Base-by-base conservation (phyloP, 1,284 basidiomycete species). In the Trametes polyzona region DNA sequence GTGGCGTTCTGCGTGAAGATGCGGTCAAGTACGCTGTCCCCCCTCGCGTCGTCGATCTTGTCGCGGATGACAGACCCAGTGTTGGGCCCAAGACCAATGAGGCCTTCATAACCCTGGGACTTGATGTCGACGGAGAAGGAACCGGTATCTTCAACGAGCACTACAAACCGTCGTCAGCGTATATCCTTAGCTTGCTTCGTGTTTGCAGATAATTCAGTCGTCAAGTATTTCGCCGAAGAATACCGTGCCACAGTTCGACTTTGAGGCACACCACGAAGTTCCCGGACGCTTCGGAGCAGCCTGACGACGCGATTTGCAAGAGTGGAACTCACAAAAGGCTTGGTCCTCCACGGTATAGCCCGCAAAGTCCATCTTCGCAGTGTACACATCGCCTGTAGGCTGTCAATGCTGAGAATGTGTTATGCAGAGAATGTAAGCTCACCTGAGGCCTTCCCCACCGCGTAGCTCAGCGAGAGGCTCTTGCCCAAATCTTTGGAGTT, bases 41-140 rank as follows among this genome's bases (percentile, higher is more conserved):
- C 88, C 7, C 76, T 68, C 47, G 71, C 58, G 33, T 76, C 74
- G 52, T 75, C 75, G 47, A 90, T 64, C 57, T 85, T 83, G 62
- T 84, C 77, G 47, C 77, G 78, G 58, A 92, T 83, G 36, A 81
- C 74, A 41, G 87, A 89, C 52, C 86, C 88, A 24, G 82, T 75
- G 72, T 89, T 90, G 17, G 88, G 88, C 26, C 89, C 90, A 12
- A 92, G 79, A 11, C 89, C 89, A 32, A 92, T 74, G 26, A 92
- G 82, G 40, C 89, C 89, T 57, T 84, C 78, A 63, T 84, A 89
- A 0, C 88, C 84, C 68, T 87, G 80, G 4, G 77, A 46, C 46
- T 78, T 70, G 66, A 88, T 84, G 62, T 88, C 72, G 27, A 80
- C 70, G 8, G 87, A 85, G 71, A 91, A 91, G n/a, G 82, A 78